Evolutionary conservation across 2,329 filamentous ascomycete species (phyloP).

Genomic region (Aspergillus calidoustus): DNA sequence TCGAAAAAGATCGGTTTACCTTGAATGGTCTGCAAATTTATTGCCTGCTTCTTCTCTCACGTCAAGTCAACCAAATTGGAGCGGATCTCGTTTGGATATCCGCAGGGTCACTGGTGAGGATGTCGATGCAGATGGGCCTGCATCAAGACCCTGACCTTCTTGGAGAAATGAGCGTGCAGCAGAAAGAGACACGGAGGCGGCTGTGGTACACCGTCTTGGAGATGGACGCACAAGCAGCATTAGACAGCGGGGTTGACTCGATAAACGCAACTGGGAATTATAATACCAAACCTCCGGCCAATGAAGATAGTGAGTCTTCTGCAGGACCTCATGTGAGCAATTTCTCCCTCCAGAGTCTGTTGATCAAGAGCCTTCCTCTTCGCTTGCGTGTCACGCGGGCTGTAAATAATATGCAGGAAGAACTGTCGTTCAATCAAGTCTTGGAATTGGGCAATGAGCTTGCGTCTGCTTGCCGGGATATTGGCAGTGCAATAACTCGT

Average conservation of each 20-base stretch:
- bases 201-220: constrained; percentile 45
- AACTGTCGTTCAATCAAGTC: constrained; percentile 27
- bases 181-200: constrained; percentile 34
- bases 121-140: constrained; percentile 39
- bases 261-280: constrained; percentile 37
- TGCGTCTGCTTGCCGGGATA: constrained; percentile 14
- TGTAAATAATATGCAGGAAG: constrained; percentile 29
- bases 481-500: not conserved
- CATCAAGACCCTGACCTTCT: constrained; percentile 37
- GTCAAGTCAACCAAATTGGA: constrained; percentile 26
- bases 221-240: constrained; percentile 35
- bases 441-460: constrained; percentile 26
- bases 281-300: constrained; percentile 33
- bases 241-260: constrained; percentile 37
- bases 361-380: constrained; percentile 22
- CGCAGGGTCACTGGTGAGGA: constrained; percentile 32
- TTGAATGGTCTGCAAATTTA: constrained; percentile 23
- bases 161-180: constrained; percentile 20
- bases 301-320: constrained; percentile 21
- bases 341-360: constrained; percentile 9
- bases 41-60: constrained; percentile 26
- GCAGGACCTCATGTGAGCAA: not conserved
- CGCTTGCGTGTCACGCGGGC: constrained; percentile 19
- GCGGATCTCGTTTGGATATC: constrained; percentile 42
- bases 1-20: constrained; percentile 28